Evolutionary conservation across 345 rosid species (phyloP).

Genomic region (Salix arbutifolia): DNA sequence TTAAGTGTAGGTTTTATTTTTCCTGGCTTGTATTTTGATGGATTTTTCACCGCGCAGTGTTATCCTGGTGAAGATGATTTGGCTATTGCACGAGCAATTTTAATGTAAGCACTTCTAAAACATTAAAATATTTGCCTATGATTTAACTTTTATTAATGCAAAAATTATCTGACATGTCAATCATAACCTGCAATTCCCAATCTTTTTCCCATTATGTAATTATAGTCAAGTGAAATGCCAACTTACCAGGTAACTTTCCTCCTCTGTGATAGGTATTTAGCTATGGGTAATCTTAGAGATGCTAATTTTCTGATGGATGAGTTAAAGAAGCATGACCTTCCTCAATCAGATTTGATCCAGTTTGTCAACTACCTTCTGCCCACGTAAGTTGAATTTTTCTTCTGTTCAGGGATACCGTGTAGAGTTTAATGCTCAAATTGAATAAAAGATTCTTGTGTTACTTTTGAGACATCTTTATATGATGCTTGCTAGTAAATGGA

Average conservation of each 20-base stretch:
- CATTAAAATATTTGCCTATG: neutral
- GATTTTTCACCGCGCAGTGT: conserved; percentile 57
- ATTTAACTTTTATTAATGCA: neutral
- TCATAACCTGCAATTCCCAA: neutral
- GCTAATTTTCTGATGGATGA: conserved; percentile 76
- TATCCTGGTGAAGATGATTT: conserved; percentile 98
- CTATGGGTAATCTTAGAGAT: conserved; percentile 81
- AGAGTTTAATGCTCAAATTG: neutral
- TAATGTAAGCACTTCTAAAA: conserved; percentile 49
- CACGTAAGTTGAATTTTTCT: conserved; percentile 44
- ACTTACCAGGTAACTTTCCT: conserved; percentile 7
- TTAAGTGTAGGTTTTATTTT: neutral
- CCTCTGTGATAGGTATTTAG: conserved; percentile 53
- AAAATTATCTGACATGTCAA: neutral
- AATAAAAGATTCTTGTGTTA: neutral
- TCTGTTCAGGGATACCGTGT: neutral
- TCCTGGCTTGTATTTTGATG: conserved; percentile 3
- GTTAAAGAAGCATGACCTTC: conserved; percentile 58
- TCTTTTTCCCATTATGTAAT: neutral
- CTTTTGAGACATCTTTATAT: neutral
- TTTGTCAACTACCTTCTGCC: conserved; percentile 58
- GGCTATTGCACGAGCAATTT: conserved; percentile 74
- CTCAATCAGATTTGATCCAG: conserved; percentile 61
- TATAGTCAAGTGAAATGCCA: neutral
- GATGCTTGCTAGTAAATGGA: neutral